These are phyloP conservation scores for Entonaema liquescens DNA, from an alignment of 495 filamentous ascomycete genomes.

Conservation along the genomic window DNA sequence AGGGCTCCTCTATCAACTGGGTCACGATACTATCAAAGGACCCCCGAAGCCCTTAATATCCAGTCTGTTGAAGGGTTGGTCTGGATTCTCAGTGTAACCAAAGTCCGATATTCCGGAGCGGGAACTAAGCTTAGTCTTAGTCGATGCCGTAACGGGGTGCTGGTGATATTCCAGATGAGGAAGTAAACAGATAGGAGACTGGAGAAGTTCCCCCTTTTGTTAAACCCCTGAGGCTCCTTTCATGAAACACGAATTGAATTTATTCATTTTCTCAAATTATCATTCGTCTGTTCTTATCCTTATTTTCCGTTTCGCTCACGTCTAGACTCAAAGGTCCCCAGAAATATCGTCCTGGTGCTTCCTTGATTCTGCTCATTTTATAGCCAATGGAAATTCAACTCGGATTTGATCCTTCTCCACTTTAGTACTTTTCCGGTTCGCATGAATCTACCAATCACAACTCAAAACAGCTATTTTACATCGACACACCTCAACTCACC, in stretches of 20 bases:
- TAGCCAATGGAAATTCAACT: slow-evolving; percentile 42
- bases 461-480: slow-evolving; percentile 33
- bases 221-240: slow-evolving; percentile 27
- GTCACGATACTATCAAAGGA: slow-evolving; percentile 4
- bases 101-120: slow-evolving; percentile 35
- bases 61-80: slow-evolving; percentile 2
- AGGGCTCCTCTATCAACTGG: slow-evolving; percentile 7
- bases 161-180: slow-evolving; percentile 29
- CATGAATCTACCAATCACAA: slow-evolving; percentile 31
- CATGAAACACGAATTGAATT: slow-evolving; percentile 20
- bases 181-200: slow-evolving; percentile 18
- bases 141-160: slow-evolving; percentile 27
- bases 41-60: background rate
- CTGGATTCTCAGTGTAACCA: slow-evolving; percentile 21
- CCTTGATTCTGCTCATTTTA: slow-evolving; percentile 44
- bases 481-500: slow-evolving; percentile 46
- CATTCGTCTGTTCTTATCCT: slow-evolving; percentile 32
- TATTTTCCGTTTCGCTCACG: slow-evolving; percentile 40
- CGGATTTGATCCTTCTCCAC: slow-evolving; percentile 33
- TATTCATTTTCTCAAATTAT: slow-evolving; percentile 34
- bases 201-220: slow-evolving; percentile 27
- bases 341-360: slow-evolving; percentile 29
- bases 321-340: slow-evolving; percentile 31
- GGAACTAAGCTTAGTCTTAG: slow-evolving; percentile 38
- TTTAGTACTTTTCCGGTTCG: slow-evolving; percentile 36